Conservation (phyloP, 2,329 filamentous ascomycete genomes). For the Neofusicoccum kwambonambiense region DNA sequence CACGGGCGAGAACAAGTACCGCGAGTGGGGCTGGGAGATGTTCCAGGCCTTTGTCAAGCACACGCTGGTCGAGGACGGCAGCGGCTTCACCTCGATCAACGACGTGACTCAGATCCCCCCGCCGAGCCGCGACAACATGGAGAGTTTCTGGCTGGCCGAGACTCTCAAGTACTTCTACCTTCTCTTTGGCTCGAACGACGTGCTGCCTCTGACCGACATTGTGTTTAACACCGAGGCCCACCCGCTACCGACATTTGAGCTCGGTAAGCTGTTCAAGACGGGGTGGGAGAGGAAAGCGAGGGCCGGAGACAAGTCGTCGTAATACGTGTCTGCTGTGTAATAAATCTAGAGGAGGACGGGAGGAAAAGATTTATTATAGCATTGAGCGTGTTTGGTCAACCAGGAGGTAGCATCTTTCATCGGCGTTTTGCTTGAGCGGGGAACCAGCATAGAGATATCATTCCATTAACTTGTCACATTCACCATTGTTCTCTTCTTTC, state of each 20-base stretch:
- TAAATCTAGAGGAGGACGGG: not conserved
- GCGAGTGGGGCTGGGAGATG: constrained; percentile 98
- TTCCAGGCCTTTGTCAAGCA: constrained; percentile 88
- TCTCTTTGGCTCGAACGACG: constrained; percentile 78
- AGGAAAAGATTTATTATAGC: not conserved
- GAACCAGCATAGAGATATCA: constrained; percentile 5
- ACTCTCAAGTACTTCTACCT: constrained; percentile 98
- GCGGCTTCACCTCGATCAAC: constrained; percentile 77
- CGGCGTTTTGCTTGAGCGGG: not conserved
- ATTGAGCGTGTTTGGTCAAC: not conserved
- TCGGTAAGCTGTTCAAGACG: constrained; percentile 71
- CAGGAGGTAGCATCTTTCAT: not conserved
- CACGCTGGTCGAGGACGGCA: constrained; percentile 73
- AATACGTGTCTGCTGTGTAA: not conserved
- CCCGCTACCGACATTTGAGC: constrained; percentile 81
- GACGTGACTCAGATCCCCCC: constrained; percentile 74
- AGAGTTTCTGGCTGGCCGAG: constrained; percentile 98
- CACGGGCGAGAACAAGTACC: constrained; percentile 83
- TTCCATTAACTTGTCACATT: not conserved
- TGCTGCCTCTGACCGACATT: constrained; percentile 80
- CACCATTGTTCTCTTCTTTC: not conserved
- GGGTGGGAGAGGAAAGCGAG: constrained; percentile 75
- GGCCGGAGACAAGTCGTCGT: not conserved
- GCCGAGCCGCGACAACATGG: constrained; percentile 82
- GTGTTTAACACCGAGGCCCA: constrained; percentile 98